Evolutionary conservation across 2,329 filamentous ascomycete genomes (phyloP).

Genomic region (Cercospora berteroae): DNA sequence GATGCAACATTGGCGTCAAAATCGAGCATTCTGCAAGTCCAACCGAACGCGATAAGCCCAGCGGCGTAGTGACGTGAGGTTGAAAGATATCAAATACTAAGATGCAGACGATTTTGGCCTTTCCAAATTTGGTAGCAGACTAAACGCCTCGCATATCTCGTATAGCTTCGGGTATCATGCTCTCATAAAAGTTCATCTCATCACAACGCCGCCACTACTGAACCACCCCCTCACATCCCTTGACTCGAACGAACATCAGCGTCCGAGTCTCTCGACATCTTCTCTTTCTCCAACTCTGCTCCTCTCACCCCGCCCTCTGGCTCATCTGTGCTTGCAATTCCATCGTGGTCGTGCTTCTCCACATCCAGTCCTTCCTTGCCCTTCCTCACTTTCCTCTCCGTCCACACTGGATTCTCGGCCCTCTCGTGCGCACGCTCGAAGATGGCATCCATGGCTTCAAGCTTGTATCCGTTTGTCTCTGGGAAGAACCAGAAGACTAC

Average conservation of each 20-base stretch:
- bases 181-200: neutral
- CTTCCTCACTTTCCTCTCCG: slow-evolving; percentile 28
- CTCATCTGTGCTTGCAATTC: slow-evolving; percentile 12
- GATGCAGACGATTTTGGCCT: neutral
- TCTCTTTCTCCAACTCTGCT: slow-evolving; percentile 21
- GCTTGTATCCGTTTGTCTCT: slow-evolving; percentile 29
- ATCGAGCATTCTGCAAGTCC: neutral
- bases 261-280: slow-evolving; percentile 11
- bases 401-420: slow-evolving; percentile 32
- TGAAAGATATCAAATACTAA: neutral
- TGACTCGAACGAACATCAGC: slow-evolving; percentile 9
- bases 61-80: neutral
- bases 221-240: neutral
- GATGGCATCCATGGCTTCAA: slow-evolving; percentile 31
- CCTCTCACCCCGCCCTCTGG: slow-evolving; percentile 19
- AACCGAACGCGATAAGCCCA: neutral
- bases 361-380: slow-evolving; percentile 24
- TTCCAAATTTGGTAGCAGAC: neutral
- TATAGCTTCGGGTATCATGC: neutral
- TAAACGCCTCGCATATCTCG: neutral
- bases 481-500: slow-evolving; percentile 25
- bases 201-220: neutral
- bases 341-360: slow-evolving; percentile 19
- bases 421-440: slow-evolving; percentile 32
- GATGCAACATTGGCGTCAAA: neutral